These are phyloP conservation scores for Jaminaea rosea DNA, from an alignment of 1,284 basidiomycete species.

Conservation along the genomic window DNA sequence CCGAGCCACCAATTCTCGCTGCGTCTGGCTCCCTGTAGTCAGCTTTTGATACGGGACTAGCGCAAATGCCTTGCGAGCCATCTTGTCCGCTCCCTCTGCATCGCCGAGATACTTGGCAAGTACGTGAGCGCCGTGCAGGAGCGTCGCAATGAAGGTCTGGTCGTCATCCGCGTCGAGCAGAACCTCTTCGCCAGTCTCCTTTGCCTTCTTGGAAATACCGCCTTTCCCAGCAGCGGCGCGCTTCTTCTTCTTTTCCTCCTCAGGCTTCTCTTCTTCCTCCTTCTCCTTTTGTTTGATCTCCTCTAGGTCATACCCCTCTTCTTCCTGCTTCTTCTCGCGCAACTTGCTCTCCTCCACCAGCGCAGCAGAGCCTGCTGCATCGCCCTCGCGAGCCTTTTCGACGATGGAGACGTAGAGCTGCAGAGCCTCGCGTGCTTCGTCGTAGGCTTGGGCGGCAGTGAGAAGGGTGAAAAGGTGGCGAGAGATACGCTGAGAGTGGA, in stretches of 20 bases:
- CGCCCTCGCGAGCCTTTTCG: slow-evolving; percentile 36
- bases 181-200: slow-evolving; percentile 4
- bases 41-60: slow-evolving; percentile 15
- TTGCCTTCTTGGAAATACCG: slow-evolving; percentile 5
- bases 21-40: slow-evolving; percentile 9
- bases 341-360: slow-evolving; percentile 4
- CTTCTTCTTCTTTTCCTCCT: background rate
- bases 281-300: slow-evolving; percentile 8
- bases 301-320: slow-evolving; percentile 3
- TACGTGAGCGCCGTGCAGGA: slow-evolving; percentile 31
- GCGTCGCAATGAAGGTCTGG: slow-evolving; percentile 22
- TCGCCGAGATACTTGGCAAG: slow-evolving; percentile 21
- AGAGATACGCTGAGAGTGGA: slow-evolving; percentile 38
- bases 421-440: slow-evolving; percentile 32
- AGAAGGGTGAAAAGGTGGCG: slow-evolving; percentile 36
- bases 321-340: slow-evolving; percentile 2
- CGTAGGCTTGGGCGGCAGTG: slow-evolving; percentile 35
- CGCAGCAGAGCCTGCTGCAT: slow-evolving; percentile 11
- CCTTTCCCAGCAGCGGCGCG: too few species aligned
- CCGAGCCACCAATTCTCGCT: slow-evolving; percentile 13
- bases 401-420: slow-evolving; percentile 38
- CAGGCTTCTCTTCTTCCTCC: background rate
- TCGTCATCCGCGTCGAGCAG: slow-evolving; percentile 24
- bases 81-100: slow-evolving; percentile 19
- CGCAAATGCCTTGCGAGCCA: slow-evolving; percentile 21